Evolutionary conservation across 768 basidiomycete genomes (phyloP).

Genomic region (Mycena floridula): DNA sequence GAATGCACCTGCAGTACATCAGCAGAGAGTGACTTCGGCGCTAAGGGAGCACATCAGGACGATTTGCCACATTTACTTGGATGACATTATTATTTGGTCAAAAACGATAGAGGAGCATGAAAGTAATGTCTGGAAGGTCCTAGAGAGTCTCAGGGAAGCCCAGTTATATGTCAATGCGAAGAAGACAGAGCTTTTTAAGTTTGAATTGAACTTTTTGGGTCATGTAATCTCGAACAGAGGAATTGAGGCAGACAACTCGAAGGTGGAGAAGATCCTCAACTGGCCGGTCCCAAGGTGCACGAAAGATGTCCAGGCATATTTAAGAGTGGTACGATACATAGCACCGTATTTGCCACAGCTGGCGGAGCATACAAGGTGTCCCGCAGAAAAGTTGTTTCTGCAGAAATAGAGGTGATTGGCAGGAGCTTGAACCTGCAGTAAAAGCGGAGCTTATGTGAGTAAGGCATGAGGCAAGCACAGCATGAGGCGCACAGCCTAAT

Average conservation of each 20-base stretch:
- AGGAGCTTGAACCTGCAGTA: no score
- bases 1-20: no score
- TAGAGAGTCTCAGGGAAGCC: not conserved
- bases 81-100: slow-evolving; percentile 14
- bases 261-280: slow-evolving; percentile 18
- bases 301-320: slow-evolving; percentile 22
- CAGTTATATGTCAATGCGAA: slow-evolving; percentile 19
- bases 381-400: no score
- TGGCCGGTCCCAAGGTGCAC: slow-evolving; percentile 24
- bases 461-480: no score
- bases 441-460: no score
- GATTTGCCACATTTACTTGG: no score
- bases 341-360: no score
- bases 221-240: slow-evolving; percentile 24
- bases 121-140: not conserved
- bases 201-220: slow-evolving; percentile 23
- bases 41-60: no score
- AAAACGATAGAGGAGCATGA: slow-evolving; percentile 13
- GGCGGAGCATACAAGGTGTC: no score
- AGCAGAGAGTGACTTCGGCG: no score
- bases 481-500: no score
- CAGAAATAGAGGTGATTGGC: no score
- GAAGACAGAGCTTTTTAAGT: slow-evolving; percentile 20
- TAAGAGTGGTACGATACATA: slow-evolving; percentile 25
- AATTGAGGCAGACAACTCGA: slow-evolving; percentile 20